Evolutionary conservation across 306 rosid genomes (phyloP), one percentile per base, ranked within the genome.

Genomic region (Adenanthera pavonina): DNA sequence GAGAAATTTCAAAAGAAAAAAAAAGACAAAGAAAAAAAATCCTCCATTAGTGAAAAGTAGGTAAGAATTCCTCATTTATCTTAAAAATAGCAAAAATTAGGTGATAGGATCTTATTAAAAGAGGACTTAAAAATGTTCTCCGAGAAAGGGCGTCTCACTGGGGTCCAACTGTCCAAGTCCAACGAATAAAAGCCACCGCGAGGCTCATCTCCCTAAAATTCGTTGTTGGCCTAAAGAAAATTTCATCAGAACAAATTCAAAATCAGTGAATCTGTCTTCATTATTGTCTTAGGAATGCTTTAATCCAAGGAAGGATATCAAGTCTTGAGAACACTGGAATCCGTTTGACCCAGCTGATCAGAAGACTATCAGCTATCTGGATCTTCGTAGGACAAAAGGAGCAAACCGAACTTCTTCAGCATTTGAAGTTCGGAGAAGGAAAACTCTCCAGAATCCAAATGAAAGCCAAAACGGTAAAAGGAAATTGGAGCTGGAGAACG

Each of bases 391-490:
- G 59, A 52, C 19, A 57, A 77, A 44, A 44, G 46, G 7, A 43
- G 8, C 48, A 43, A 8, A 62, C 49, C 64, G 74, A 43, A 77
- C 81, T 66, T 41, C 48, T 57, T 54, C 60, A 9, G 38, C 86
- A 78, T 62, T 74, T 9, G 38, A 49, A 17, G 35, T 87, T 69
- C 5, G 69, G 72, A 77, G 60, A 67, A 67, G 51, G 47, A 69
- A 30, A 54, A 9, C 60, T 78, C 80, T 64, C 4, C 76, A 57
- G 68, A 47, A 41, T 75, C 59, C 46, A 41, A 54, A 95, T 91
- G 97, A 93, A 86, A 89, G 68, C 76, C 68, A 93, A 86, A 80
- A 80, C 78, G 68, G 76, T 80, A n/a, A 93, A 80, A 66, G 84
- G 82, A 65, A 82, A 83, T 59, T 87, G 84, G 84, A 84, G 79